Evolutionary conservation across 2,329 filamentous ascomycete genomes (phyloP).

Genomic region (Gremmenia infestans): DNA sequence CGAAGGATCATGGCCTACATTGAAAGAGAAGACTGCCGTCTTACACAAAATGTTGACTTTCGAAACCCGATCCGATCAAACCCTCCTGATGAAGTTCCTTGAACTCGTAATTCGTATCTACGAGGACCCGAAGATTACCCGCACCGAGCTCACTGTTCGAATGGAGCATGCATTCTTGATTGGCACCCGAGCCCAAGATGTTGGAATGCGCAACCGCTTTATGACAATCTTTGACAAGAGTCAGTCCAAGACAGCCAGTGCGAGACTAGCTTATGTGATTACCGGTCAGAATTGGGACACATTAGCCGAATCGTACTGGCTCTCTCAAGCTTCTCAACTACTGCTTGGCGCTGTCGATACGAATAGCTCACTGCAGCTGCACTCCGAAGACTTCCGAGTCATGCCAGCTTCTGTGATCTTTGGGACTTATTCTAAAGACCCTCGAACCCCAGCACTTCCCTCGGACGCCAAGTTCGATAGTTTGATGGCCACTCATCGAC

Average conservation of each 20-base stretch:
- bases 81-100: slow-evolving; percentile 86
- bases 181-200: slow-evolving; percentile 85
- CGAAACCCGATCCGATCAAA: slow-evolving; percentile 76
- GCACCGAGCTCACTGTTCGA: slow-evolving; percentile 91
- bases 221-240: slow-evolving; percentile 95
- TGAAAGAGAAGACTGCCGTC: slow-evolving; percentile 98
- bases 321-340: slow-evolving; percentile 89
- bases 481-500: slow-evolving; percentile 71
- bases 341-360: slow-evolving; percentile 88
- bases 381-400: slow-evolving; percentile 78
- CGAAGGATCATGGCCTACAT: slow-evolving; percentile 89
- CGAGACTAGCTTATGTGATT: slow-evolving; percentile 83
- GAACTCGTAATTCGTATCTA: slow-evolving; percentile 97
- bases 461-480: slow-evolving; percentile 77
- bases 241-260: slow-evolving; percentile 85
- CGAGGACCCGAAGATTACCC: slow-evolving; percentile 91
- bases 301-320: slow-evolving; percentile 90
- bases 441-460: slow-evolving; percentile 60
- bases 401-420: slow-evolving; percentile 71
- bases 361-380: slow-evolving; percentile 70
- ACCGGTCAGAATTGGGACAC: slow-evolving; percentile 96
- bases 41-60: slow-evolving; percentile 99
- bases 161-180: slow-evolving; percentile 98
- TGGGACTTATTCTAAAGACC: slow-evolving; percentile 67
- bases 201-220: slow-evolving; percentile 95